Conservation (phyloP, 192 early-diverging fungal species). For the Rhizophagus sp. region DNA sequence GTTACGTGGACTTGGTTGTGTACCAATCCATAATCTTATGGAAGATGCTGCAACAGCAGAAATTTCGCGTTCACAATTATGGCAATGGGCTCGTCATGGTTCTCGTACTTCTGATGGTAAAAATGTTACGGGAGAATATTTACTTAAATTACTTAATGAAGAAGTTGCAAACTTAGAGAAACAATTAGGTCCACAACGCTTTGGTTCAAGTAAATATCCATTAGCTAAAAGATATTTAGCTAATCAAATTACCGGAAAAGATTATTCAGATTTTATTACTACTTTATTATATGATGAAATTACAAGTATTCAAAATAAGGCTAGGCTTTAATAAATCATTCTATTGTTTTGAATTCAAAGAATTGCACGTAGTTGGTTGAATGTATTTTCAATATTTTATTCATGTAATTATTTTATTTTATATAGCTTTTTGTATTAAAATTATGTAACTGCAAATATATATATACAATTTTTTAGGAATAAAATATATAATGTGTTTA, state of each 20-base stretch:
- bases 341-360: no score
- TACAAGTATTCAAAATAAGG: constrained; percentile 42
- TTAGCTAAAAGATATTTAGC: constrained; percentile 70
- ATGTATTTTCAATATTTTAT: no score
- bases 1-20: constrained; percentile 93
- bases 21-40: constrained; percentile 98
- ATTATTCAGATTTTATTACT: constrained; percentile 94
- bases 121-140: constrained; percentile 74
- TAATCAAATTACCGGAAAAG: constrained; percentile 77
- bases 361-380: no score
- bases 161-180: constrained; percentile 76
- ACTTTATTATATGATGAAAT: constrained; percentile 92
- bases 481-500: no score
- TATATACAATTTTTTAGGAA: no score
- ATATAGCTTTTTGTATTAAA: no score
- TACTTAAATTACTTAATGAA: constrained; percentile 83
- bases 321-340: constrained; percentile 33
- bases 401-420: no score
- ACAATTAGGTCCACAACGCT: constrained; percentile 58
- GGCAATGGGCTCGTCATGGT: constrained; percentile 94
- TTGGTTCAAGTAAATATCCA: constrained; percentile 65
- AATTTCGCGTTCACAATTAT: constrained; percentile 95
- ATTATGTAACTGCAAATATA: no score
- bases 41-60: constrained; percentile 98
- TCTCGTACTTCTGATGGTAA: constrained; percentile 81